phyloP scores from a whole-genome alignment of 441 rosid genomes.

The Eruca vesicaria region DNA sequence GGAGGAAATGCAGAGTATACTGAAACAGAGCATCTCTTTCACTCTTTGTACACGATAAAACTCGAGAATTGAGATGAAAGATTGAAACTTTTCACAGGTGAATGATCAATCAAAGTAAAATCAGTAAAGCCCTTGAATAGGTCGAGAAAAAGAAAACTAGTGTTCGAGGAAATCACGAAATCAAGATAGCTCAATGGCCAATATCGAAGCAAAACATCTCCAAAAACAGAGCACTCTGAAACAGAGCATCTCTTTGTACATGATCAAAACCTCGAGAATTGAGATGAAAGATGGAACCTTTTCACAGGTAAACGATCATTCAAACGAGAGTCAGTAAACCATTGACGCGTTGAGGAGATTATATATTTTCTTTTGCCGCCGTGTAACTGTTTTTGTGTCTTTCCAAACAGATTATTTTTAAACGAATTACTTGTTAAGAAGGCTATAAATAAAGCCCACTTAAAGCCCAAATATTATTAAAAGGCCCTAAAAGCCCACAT shows the following conservation, averaged over 20 bases:
- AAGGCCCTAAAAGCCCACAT: not conserved
- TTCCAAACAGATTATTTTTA: no score
- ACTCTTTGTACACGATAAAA: not conserved
- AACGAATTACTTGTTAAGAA: not conserved
- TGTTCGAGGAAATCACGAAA: not conserved
- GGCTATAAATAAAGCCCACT: not conserved
- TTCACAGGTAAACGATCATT: not conserved
- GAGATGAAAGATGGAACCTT: not conserved
- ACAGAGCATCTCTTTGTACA: not conserved
- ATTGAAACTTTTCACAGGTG: not conserved
- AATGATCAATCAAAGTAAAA: not conserved
- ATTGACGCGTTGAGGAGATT: not conserved
- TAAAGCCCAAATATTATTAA: not conserved
- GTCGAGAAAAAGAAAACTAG: not conserved
- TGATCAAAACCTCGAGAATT: not conserved
- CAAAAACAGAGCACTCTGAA: not conserved
- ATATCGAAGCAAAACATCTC: not conserved
- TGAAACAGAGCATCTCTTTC: not conserved
- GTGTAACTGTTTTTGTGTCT: not conserved
- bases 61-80: not conserved
- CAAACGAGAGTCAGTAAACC: not conserved
- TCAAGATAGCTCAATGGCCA: not conserved
- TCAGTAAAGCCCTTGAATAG: not conserved
- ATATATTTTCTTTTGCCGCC: not conserved
- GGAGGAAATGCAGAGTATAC: not conserved